Percentiles rank a stretch among this genome's conserved stretches.
phyloP scores from a whole-genome alignment of 192 early-diverging fungal genomes.

The Entomortierella beljakovae region DNA sequence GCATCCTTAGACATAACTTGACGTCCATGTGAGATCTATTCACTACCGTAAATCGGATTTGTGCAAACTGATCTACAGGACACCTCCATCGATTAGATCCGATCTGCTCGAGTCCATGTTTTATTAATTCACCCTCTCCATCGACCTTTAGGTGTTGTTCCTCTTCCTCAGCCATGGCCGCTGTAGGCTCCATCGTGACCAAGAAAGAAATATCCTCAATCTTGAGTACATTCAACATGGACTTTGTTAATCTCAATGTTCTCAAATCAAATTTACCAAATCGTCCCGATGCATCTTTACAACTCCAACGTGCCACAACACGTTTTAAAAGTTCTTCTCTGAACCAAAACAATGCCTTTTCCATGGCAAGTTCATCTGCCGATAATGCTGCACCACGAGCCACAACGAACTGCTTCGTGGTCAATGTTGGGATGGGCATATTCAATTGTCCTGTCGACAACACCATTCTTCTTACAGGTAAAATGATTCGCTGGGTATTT shows the following conservation, averaged over 20 bases:
- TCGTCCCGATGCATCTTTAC: constrained; percentile 60
- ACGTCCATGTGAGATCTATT: constrained; percentile 66
- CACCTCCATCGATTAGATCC: constrained; percentile 58
- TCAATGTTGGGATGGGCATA: constrained; percentile 74
- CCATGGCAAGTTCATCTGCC: constrained; percentile 64
- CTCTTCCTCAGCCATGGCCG: constrained; percentile 26
- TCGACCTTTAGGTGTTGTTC: neutral
- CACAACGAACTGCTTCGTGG: constrained; percentile 85
- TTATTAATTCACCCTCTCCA: neutral
- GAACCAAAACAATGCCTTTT: constrained; percentile 81
- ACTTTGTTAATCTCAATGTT: constrained; percentile 61
- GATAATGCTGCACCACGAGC: constrained; percentile 62
- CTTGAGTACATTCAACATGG: constrained; percentile 68
- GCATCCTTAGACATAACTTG: constrained; percentile 65
- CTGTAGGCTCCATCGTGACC: constrained; percentile 51
- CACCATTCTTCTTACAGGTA: constrained; percentile 73
- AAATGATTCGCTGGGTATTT: constrained; percentile 65
- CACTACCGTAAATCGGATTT: constrained; percentile 58
- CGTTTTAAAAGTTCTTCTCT: constrained; percentile 71
- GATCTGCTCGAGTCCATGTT: constrained; percentile 47
- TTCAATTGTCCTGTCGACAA: constrained; percentile 60
- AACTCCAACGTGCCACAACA: constrained; percentile 59
- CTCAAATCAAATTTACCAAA: constrained; percentile 68
- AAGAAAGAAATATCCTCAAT: constrained; percentile 72
- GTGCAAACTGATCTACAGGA: constrained; percentile 58